These are phyloP conservation scores for Ramaria rubella DNA, from an alignment of 768 basidiomycete genomes.

Conservation along the genomic window DNA sequence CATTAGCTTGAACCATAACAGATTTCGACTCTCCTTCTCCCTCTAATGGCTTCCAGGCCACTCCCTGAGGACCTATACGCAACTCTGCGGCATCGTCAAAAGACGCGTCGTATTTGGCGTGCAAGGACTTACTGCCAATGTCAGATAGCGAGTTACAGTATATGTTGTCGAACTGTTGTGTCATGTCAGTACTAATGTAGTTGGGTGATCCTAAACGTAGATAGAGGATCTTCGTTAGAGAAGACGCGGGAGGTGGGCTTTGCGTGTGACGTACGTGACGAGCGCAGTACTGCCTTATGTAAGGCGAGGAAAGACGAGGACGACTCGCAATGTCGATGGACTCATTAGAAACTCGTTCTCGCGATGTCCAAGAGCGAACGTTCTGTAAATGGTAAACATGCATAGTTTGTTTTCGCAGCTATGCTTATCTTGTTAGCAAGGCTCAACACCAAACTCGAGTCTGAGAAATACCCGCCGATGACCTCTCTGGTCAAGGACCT, in stretches of 20 bases:
- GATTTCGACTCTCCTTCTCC: constrained; percentile 60
- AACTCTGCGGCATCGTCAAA: constrained; percentile 47
- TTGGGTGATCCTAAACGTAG: no score
- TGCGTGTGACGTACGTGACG: no score
- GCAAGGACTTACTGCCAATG: constrained; percentile 65
- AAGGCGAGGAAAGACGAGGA: no score
- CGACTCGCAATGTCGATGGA: constrained; percentile 32
- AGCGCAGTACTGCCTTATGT: no score
- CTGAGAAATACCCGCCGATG: constrained; percentile 81
- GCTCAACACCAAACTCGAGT: constrained; percentile 93
- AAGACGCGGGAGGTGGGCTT: no score
- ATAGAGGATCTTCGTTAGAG: no score
- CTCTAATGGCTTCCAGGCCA: constrained; percentile 77
- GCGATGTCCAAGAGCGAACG: constrained; percentile 67
- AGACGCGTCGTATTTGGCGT: neutral
- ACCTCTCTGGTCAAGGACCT: constrained; percentile 83
- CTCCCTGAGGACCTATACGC: constrained; percentile 81
- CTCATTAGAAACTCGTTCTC: constrained; percentile 55
- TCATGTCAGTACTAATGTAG: constrained; percentile 35
- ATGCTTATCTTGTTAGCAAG: constrained; percentile 34
- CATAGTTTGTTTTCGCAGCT: constrained; percentile 1
- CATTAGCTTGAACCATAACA: constrained; percentile 54
- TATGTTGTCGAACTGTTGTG: constrained; percentile 82
- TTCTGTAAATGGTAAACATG: constrained; percentile 83
- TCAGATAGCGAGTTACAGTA: constrained; percentile 69